Base-by-base conservation (phyloP, 768 basidiomycete genomes). In the Termitomyces sp. region DNA sequence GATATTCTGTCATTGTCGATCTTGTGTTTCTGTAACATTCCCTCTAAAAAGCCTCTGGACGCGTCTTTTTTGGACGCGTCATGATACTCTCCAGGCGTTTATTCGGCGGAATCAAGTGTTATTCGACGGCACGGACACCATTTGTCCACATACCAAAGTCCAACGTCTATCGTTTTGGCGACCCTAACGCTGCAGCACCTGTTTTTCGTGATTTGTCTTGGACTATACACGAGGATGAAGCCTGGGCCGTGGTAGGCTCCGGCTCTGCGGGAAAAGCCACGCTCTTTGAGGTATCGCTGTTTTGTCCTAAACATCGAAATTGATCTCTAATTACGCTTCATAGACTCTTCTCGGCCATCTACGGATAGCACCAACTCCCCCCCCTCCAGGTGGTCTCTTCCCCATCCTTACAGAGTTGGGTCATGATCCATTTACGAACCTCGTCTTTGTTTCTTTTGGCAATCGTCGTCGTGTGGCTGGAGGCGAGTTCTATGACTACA, bases 401-500 rank as follows among this genome's bases (percentile, higher is more conserved):
- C 94, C 94, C 0, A 86, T 86, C 62, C 76, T 93, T 28, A 54
- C 56, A 18, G 37, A 69, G 24, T 55, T 66, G 8, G 62, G 69
- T 20, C 64, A 66, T 16, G 81, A 90, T 61, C 77, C 86, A 0
- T 80, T 79, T 59, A 66, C 76, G 8, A 70, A 70, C 33, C 66
- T 90, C 34, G 73, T 78, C 16, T 68, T 84, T 34, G 87, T 92
- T 9, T 85, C 87, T 0, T 91, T 90, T 60, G 79, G 85, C 0
- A 84, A 88, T 59, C 79, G 85, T 18, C 75, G 79, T 1, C 75
- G 79, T 20, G 75, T 75, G 1, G 73, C 78, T 0, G 83, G 83
- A 0, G 86, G 87, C 8, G 90, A 81, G 12, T 98, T 98, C 73
- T 89, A 90, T 59, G 95, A 98, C 72, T 97, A 89, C 66, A 90